A percentile compares a stretch with the other conserved stretches of the same genome.
Evolutionary conservation across 2,329 filamentous ascomycete genomes (phyloP).

Genomic region (Tolypocladium endophyticum): DNA sequence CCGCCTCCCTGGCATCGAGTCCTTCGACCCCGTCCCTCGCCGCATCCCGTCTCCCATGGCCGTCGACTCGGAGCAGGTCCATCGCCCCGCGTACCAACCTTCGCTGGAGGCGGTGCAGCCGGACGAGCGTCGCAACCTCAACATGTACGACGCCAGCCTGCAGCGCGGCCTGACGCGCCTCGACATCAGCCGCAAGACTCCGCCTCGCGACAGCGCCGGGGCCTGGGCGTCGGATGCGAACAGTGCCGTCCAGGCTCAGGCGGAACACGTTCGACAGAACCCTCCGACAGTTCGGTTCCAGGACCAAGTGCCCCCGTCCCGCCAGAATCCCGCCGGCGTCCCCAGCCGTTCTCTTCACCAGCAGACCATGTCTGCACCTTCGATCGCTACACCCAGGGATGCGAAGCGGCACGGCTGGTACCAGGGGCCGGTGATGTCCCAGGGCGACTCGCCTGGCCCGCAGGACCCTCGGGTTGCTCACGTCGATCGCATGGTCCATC

Average conservation of each 20-base stretch:
- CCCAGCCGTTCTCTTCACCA: slow-evolving; percentile 31
- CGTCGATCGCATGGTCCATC: slow-evolving; percentile 47
- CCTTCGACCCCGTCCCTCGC: slow-evolving; percentile 68
- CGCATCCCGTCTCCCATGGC: slow-evolving; percentile 68
- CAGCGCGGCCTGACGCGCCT: slow-evolving; percentile 57
- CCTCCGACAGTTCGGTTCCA: slow-evolving; percentile 45
- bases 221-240: slow-evolving; percentile 48
- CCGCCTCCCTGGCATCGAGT: slow-evolving; percentile 81
- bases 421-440: slow-evolving; percentile 37
- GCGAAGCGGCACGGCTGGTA: slow-evolving; percentile 65
- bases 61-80: slow-evolving; percentile 44
- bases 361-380: slow-evolving; percentile 50
- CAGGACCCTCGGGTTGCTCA: slow-evolving; percentile 27
- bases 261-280: slow-evolving; percentile 36
- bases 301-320: slow-evolving; percentile 27
- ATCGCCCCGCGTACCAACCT: slow-evolving; percentile 19
- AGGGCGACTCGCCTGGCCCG: slow-evolving; percentile 21
- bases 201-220: slow-evolving; percentile 40
- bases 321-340: slow-evolving; percentile 16
- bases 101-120: slow-evolving; percentile 18
- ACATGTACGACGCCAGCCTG: slow-evolving; percentile 54
- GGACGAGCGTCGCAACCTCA: slow-evolving; percentile 39
- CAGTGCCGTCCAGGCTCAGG: slow-evolving; percentile 43
- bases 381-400: slow-evolving; percentile 44
- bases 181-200: slow-evolving; percentile 46